phyloP scores from a whole-genome alignment of 257 asterid genomes.

The Paraleonurus japonicus region DNA sequence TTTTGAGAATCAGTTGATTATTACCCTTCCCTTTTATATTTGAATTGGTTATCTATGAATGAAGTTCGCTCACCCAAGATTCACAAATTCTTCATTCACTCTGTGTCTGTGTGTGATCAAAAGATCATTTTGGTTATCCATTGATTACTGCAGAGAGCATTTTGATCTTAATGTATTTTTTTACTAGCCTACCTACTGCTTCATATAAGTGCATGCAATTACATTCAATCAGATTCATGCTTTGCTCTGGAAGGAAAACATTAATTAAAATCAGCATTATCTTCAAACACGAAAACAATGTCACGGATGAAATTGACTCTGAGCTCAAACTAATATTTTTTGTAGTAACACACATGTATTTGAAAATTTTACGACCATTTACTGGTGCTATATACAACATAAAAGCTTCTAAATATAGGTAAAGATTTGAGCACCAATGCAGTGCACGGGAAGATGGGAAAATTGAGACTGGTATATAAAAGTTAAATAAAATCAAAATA shows the following conservation, averaged over 20 bases:
- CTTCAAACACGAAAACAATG: neutral
- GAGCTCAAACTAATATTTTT: neutral
- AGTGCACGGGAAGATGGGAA: neutral
- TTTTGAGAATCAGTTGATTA: neutral
- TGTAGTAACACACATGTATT: constrained; percentile 1
- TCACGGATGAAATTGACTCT: neutral
- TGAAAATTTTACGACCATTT: constrained; percentile 7
- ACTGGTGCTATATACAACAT: neutral
- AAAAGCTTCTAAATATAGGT: neutral
- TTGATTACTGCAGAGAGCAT: neutral
- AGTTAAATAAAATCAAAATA: too few species aligned
- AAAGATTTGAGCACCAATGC: neutral
- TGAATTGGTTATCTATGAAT: too few species aligned
- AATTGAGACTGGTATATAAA: neutral
- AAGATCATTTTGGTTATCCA: neutral
- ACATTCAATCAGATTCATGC: neutral
- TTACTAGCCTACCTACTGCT: neutral
- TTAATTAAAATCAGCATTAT: neutral
- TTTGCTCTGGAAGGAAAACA: neutral
- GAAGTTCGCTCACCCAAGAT: too few species aligned
- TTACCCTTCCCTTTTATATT: too few species aligned
- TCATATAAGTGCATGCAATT: neutral
- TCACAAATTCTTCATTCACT: too few species aligned
- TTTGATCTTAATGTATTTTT: neutral
- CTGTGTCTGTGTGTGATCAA: too few species aligned